These are phyloP conservation scores for Ophiosphaerella narmari DNA, from an alignment of 2,329 filamentous ascomycete species.

Conservation along the genomic window DNA sequence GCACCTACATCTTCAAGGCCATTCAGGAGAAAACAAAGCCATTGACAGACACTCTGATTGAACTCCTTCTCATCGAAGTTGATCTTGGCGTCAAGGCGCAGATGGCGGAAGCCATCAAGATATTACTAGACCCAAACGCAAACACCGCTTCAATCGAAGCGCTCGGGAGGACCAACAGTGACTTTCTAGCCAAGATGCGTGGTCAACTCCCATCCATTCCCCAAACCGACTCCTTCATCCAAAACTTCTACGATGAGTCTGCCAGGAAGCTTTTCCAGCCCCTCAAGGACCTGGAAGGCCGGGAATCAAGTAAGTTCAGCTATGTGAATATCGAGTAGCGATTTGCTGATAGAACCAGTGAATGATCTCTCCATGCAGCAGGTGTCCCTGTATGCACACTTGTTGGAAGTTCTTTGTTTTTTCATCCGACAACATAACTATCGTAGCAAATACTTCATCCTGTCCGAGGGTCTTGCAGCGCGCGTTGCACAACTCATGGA, in stretches of 20 bases:
- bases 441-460: slow-evolving; percentile 85
- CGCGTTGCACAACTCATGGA: slow-evolving; percentile 81
- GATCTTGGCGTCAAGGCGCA: slow-evolving; percentile 95
- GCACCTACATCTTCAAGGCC: slow-evolving; percentile 88
- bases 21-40: slow-evolving; percentile 84
- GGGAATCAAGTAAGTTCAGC: slow-evolving; percentile 55
- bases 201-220: slow-evolving; percentile 57
- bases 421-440: slow-evolving; percentile 89
- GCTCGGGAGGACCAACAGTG: slow-evolving; percentile 65
- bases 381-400: slow-evolving; percentile 85
- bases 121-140: slow-evolving; percentile 77
- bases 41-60: slow-evolving; percentile 89
- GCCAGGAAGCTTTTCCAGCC: slow-evolving; percentile 86
- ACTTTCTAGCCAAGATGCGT: slow-evolving; percentile 68
- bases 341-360: slow-evolving; percentile 53
- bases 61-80: slow-evolving; percentile 85
- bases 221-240: slow-evolving; percentile 83
- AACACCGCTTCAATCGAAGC: slow-evolving; percentile 64
- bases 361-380: slow-evolving; percentile 78
- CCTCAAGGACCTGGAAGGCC: slow-evolving; percentile 76
- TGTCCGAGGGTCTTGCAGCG: slow-evolving; percentile 75
- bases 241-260: slow-evolving; percentile 86
- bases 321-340: background rate
- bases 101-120: slow-evolving; percentile 92
- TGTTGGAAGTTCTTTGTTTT: slow-evolving; percentile 92